Evolutionary conservation across 805 yeast genomes (phyloP), one percentile per base, ranked within the genome.

Genomic region (Isabelozyma gotoi): DNA sequence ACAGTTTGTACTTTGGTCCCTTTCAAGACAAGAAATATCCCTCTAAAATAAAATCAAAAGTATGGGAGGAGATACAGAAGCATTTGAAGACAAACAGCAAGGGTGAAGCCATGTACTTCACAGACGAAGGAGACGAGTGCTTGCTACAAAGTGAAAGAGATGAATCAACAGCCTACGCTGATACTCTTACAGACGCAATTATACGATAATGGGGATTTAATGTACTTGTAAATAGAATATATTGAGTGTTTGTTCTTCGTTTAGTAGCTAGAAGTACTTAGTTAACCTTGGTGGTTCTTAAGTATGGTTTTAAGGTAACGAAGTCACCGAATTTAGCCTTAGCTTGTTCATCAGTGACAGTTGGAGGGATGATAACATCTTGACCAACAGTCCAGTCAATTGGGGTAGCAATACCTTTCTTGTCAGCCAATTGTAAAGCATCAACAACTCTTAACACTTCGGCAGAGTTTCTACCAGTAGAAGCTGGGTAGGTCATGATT

Each of bases 381-480:
- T 82, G 81, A 48, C 88, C 89, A 34, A 78, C 80, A 49, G 78
- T 77, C 90, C 89, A 84, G 70, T 84, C 80, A 44, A 80, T 77
- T 43, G 90, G 89, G 19, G 89, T 84, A 42, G 84, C 82, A 47
- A 83, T 66, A 49, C 82, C 78, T 66, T 77, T 65, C 54, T 71
- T 67, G 57, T 83, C 89, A 47, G 83, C 76, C 45, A 77, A 71
- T 63, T 84, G 88, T 56, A 84, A 73, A 17, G 88, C 81, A 62
- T 84, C 89, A 51, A 84, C 71, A 36, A 80, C 85, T 64, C 90
- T 71, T 59, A 84, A 72, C 33, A 84, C 81, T 62, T 84, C 90
- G 40, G 88, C 84, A 18, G 89, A 80, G 74, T 84, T 84, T 71
- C 90, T 75, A 49, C 90, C 89, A 33, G 85, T 78, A 8, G 87